Conservation (phyloP, 805 yeast genomes). For the Ogataea zsoltii region DNA sequence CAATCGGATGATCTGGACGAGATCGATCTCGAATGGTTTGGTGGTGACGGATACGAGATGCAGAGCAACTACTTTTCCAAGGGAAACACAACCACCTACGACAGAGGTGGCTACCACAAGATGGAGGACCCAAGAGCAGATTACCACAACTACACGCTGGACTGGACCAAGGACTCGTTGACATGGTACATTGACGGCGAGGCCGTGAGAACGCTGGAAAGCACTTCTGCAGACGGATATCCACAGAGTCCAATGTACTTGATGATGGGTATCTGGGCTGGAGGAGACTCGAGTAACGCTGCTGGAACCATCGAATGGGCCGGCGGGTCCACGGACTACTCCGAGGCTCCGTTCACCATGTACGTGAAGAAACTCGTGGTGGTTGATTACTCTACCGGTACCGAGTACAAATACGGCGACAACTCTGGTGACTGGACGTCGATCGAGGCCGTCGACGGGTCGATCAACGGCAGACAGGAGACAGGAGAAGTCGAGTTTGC, state of each 20-base stretch:
- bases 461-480: constrained; percentile 57
- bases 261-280: constrained; percentile 76
- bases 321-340: constrained; percentile 70
- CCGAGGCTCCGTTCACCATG: constrained; percentile 70
- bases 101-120: constrained; percentile 73
- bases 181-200: constrained; percentile 75
- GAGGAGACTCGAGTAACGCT: constrained; percentile 68
- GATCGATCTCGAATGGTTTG: constrained; percentile 85
- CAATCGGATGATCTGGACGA: constrained; percentile 88
- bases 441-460: constrained; percentile 56
- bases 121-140: constrained; percentile 56
- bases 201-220: constrained; percentile 60
- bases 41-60: constrained; percentile 72
- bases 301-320: constrained; percentile 82
- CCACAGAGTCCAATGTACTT: constrained; percentile 91
- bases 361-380: constrained; percentile 57
- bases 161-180: constrained; percentile 70
- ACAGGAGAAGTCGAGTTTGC: constrained; percentile 47
- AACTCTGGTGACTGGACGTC: constrained; percentile 60
- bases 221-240: constrained; percentile 62
- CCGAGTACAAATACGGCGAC: constrained; percentile 55
- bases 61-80: constrained; percentile 82
- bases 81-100: constrained; percentile 75
- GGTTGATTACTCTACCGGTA: constrained; percentile 70
- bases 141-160: constrained; percentile 78